Base-by-base conservation (phyloP, 2,329 filamentous ascomycete species). In the Dactylellina cionopaga region DNA sequence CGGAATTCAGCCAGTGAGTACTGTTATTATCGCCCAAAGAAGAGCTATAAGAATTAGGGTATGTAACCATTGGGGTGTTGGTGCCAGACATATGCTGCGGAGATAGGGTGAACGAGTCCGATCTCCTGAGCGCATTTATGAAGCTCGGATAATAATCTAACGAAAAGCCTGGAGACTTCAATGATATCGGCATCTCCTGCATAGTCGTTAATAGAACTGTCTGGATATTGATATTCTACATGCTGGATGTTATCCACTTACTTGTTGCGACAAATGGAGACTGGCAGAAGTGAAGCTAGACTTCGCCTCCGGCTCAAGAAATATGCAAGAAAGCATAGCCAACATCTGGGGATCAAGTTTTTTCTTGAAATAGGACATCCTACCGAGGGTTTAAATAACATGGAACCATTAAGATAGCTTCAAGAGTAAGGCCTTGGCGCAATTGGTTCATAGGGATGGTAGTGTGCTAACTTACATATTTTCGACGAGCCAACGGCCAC, bases 271-370 rank as follows among this genome's bases (percentile, higher is more conserved):
- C 55, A 88, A 80, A 64, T 83, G 83, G 1, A 84, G 84, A 74
- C 87, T 86, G 13, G 84, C 83, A 75, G 88, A 87, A 2, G 86
- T 85, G 22, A 87, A 82, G 51, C 83, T 83, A 66, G 87, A 84
- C 43, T 85, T 82, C 0, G 84, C 81, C 10, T 84, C 83, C 0
- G 87, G 78, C 44, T 90, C 87, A 75, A 85, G 87, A 77, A 90
- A 90, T 65, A 90, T 85, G 78, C 88, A 90, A 1, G 88, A 88
- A 25, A 90, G 82, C 87, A 90, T 90, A 6, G 88, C 88, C 58
- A 90, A 78, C 88, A 90, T 90, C 78, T 90, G 88, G 10, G 89
- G 80, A 71, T 90, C 88, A 4, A 85, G 87, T 27, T 84, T 81
- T 56, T 80, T 83, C 78, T 90, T 88, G 76, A 86, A 90, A 77